Percentiles rank a stretch among this genome's conserved stretches.
phyloP scores from a whole-genome alignment of 345 rosid genomes.

The Acer saccharum region DNA sequence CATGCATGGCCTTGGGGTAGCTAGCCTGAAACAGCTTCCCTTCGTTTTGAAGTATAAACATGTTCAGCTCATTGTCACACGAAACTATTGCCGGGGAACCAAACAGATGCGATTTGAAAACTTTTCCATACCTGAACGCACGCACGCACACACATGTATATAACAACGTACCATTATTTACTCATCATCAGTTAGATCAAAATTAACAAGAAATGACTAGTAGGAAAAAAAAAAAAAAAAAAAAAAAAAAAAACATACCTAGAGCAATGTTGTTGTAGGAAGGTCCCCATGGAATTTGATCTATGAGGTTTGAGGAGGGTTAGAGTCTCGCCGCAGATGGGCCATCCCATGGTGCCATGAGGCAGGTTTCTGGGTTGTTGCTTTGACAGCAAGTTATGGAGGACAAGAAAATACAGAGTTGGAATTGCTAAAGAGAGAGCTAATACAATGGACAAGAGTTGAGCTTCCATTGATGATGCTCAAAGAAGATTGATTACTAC shows the following conservation, averaged over 20 bases:
- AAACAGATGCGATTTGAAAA: conserved; percentile 79
- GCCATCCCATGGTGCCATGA: conserved; percentile 31
- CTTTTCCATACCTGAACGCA: conserved; percentile 60
- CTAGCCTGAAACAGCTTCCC: conserved; percentile 63
- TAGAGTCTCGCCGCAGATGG: conserved; percentile 71
- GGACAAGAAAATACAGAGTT: no score
- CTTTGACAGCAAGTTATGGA: no score
- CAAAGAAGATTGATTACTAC: no score
- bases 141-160: neutral
- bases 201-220: neutral
- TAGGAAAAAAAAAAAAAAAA: no score
- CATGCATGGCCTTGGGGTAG: conserved; percentile 79
- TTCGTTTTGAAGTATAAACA: conserved; percentile 81
- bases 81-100: conserved; percentile 84
- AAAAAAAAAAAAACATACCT: no score
- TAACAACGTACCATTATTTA: neutral
- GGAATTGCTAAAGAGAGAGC: no score
- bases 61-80: conserved; percentile 77
- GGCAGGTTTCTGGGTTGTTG: no score
- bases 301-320: conserved; percentile 77
- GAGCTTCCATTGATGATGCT: no score
- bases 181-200: neutral
- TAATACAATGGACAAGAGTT: no score
- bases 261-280: conserved; percentile 65
- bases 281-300: conserved; percentile 63